Conservation (phyloP, 1,284 basidiomycete species). For the Apiotrichum mycotoxinovorans region DNA sequence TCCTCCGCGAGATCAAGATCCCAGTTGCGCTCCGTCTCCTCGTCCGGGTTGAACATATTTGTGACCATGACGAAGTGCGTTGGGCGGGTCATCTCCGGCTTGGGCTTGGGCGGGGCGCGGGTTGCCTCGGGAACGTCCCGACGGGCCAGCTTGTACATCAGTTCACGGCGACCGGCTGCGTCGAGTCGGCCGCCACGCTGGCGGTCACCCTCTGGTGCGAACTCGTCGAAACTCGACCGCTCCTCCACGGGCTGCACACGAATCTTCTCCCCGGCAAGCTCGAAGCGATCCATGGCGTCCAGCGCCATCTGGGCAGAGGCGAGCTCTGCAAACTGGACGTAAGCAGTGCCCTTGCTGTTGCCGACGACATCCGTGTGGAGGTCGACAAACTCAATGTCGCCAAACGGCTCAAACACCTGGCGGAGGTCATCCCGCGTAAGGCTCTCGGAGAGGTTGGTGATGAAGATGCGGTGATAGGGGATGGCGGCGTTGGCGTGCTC, state of each 20-base stretch:
- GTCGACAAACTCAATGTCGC: conserved; percentile 96
- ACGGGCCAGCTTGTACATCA: conserved; percentile 98
- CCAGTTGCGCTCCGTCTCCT: conserved; percentile 97
- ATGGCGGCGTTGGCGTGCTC: conserved; percentile 50
- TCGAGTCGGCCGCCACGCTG: conserved; percentile 64
- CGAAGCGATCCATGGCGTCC: conserved; percentile 98
- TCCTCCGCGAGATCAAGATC: conserved; percentile 93
- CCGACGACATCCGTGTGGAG: conserved; percentile 71
- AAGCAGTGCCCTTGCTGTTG: conserved; percentile 82
- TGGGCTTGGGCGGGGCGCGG: conserved; percentile 52
- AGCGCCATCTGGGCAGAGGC: conserved; percentile 93
- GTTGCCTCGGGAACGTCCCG: conserved; percentile 25
- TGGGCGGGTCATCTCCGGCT: conserved; percentile 60
- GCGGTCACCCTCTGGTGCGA: conserved; percentile 7
- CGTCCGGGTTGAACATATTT: conserved; percentile 96
- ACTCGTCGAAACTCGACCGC: conserved; percentile 50
- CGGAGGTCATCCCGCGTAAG: conserved; percentile 93
- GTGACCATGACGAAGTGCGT: conserved; percentile 80
- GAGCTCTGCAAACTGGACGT: conserved; percentile 89
- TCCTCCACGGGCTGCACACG: conserved; percentile 88
- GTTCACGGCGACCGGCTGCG: conserved; percentile 89
- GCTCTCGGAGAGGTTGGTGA: conserved; percentile 94
- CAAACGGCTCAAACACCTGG: conserved; percentile 98
- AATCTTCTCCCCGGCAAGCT: conserved; percentile 85
- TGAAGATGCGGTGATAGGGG: conserved; percentile 73